Evolutionary conservation across 2,329 filamentous ascomycete species (phyloP).

Genomic region (Diplodia seriata): DNA sequence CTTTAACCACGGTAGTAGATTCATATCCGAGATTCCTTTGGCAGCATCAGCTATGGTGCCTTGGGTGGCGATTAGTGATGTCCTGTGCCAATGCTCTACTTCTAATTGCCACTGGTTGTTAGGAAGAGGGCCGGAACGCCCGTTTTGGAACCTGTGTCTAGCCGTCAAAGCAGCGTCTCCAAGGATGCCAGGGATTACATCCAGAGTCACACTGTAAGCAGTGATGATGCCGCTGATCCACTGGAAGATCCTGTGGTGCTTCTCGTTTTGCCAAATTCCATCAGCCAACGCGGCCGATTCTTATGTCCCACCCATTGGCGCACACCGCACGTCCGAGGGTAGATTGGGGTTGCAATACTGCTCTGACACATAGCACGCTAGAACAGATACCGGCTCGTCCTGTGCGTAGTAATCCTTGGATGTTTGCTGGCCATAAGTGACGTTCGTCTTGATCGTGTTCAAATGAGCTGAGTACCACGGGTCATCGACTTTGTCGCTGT

Average conservation of each 20-base stretch:
- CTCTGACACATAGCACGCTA: constrained; percentile 30
- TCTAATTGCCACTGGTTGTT: constrained; percentile 35
- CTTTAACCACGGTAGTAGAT: neutral
- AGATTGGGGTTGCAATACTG: constrained; percentile 34
- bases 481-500: constrained; percentile 40
- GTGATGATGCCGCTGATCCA: neutral
- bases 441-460: neutral
- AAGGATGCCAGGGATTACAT: no score
- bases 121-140: constrained; percentile 12
- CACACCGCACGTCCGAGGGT: constrained; percentile 2
- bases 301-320: constrained; percentile 13
- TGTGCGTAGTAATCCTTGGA: neutral
- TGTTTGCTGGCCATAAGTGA: no score
- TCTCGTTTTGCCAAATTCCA: neutral
- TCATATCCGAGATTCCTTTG: constrained; percentile 15
- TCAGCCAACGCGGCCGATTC: neutral
- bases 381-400: constrained; percentile 30
- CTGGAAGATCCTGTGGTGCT: neutral
- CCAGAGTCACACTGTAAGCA: neutral
- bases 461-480: constrained; percentile 43
- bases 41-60: neutral
- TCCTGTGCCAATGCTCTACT: constrained; percentile 31
- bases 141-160: neutral
- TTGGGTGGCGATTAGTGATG: constrained; percentile 31
- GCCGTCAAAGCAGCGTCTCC: no score